Evolutionary conservation across 148 eudicot species (phyloP), one percentile per base, ranked within the genome.

Genomic region (Nepenthes mirabilis): DNA sequence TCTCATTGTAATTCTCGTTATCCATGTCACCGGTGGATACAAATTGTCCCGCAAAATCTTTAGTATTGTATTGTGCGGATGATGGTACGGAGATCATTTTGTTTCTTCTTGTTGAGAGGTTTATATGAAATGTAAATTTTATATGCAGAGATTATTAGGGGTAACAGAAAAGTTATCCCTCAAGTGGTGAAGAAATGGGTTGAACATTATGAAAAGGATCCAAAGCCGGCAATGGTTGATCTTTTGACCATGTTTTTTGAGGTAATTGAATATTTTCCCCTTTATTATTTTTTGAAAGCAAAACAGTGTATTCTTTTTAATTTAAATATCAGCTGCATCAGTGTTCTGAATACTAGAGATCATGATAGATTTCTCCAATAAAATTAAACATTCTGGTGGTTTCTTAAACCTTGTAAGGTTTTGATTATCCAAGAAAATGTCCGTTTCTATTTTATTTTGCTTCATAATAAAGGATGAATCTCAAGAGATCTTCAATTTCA

Each of bases 231-330:
- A 62, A 81, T 72, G 74, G 81, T 70, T 67, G 96, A 83, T 68
- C 90, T 91, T 43, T 72, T 88, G 62, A 59, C 78, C 45, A 77
- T 80, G 91, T 73, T 88, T 56, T 91, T 91, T 75, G 98, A 91
- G 96, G 98, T 91, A 78, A 75, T 50, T 53, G 34, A 51, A 62
- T 56, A 32, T 37, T 52, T 56, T 50, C 49, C 8, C 37, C 34
- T 12, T 43, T 40, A 63, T 37, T 9, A 36, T 43, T 9, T 14
- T 63, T 58, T 5, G 47, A 50, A 37, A 53, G 56, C 9, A 32
- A 13, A 11, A 53, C 33, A 53, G 14, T 52, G 7, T 5, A 53
- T 7, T 53, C 33, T 2, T 32, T 53, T 53, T 14, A 6, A 13
- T 11, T 5, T 52, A 45, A 45, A 45, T 45, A 45, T 5, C 48